phyloP scores from a whole-genome alignment of 2,329 filamentous ascomycete genomes.

The Periglandula ipomoeae region DNA sequence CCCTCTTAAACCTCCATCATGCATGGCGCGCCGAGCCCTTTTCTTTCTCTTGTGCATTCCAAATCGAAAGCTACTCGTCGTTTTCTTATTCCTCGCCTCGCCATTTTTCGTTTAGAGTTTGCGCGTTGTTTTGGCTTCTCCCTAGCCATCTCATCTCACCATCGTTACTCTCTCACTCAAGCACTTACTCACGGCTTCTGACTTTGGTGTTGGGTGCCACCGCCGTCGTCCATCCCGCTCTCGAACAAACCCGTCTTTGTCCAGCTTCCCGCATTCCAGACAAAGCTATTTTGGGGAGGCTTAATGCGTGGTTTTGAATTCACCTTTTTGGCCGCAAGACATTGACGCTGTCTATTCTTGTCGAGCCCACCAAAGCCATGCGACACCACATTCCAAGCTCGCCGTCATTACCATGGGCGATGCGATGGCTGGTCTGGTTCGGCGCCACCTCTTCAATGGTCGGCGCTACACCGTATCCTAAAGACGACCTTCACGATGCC shows the following conservation, averaged over 20 bases:
- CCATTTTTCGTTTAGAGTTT: not conserved
- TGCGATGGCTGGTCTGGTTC: slow-evolving; percentile 24
- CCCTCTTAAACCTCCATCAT: slow-evolving; percentile 5
- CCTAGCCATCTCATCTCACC: not conserved
- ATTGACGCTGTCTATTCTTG: not conserved
- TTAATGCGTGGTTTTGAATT: not conserved
- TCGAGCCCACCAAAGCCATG: not conserved
- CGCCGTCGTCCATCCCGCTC: not conserved
- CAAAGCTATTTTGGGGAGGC: not conserved
- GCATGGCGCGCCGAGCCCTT: not conserved
- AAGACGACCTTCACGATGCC: slow-evolving; percentile 36
- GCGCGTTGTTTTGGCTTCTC: not conserved
- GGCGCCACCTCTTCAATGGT: slow-evolving; percentile 21
- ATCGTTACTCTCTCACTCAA: too few species aligned
- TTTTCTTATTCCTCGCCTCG: not conserved
- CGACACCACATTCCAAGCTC: slow-evolving; percentile 1
- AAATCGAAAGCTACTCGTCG: not conserved
- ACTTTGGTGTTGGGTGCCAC: too few species aligned
- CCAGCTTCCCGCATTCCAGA: slow-evolving; percentile 8
- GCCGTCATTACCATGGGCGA: slow-evolving; percentile 6
- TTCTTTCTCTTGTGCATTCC: not conserved
- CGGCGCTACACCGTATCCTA: slow-evolving; percentile 39
- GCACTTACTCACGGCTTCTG: too few species aligned
- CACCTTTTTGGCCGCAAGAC: not conserved
- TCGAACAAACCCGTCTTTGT: too few species aligned